A percentile compares a stretch with the other conserved stretches of the same genome.
Evolutionary conservation across 116 monocot species (phyloP).

Genomic region (Cymodocea nodosa): DNA sequence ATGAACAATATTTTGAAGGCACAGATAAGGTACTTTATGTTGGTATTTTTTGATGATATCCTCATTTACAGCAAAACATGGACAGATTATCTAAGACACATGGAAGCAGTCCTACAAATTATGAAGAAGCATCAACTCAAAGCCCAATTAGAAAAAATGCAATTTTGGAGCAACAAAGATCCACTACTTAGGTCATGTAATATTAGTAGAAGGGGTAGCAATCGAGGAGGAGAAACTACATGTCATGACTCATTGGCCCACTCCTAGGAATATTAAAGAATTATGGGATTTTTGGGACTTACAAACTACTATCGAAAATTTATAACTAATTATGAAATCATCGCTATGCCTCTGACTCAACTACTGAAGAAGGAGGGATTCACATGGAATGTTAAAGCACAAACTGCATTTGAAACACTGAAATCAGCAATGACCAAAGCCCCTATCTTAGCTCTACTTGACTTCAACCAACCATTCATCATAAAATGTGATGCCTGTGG

Average conservation of each 20-base stretch:
- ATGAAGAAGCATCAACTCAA: no score
- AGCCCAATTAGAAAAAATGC: no score
- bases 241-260: no score
- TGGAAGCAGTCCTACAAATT: no score
- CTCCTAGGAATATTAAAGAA: background rate
- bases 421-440: background rate
- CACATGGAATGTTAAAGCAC: background rate
- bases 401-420: background rate
- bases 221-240: no score
- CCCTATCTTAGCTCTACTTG: background rate
- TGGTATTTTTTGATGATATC: conserved; percentile 2
- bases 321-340: background rate
- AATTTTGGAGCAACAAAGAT: no score
- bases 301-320: background rate
- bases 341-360: background rate
- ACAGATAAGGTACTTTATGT: background rate
- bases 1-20: background rate
- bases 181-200: no score
- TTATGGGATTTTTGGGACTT: background rate
- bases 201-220: no score
- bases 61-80: no score
- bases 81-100: background rate
- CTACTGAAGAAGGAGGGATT: background rate
- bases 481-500: background rate
- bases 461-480: background rate